Conservation (phyloP, 441 rosid genomes). For the Populus trichocarpa region DNA sequence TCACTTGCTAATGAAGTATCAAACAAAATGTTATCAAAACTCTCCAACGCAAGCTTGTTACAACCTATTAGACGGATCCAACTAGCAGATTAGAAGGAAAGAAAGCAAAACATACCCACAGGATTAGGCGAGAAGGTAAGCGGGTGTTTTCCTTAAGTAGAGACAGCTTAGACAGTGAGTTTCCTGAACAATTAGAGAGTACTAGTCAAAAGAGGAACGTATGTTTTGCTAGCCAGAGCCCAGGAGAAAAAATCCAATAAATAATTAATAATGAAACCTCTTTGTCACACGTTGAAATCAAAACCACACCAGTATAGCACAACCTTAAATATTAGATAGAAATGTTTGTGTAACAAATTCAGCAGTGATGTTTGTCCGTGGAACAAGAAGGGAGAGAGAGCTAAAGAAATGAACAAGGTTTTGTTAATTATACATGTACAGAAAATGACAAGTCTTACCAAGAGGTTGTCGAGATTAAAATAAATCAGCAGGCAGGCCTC, state of each 20-base stretch:
- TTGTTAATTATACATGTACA: background rate
- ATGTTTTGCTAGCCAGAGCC: background rate
- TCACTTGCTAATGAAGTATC: background rate
- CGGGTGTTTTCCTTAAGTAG: background rate
- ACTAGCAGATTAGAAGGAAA: background rate
- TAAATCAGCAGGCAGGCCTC: background rate
- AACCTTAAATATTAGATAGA: background rate
- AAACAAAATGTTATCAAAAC: background rate
- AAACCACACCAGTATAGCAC: background rate
- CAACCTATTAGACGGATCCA: background rate
- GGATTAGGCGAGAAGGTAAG: background rate
- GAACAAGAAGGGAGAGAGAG: background rate
- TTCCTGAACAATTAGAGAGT: background rate
- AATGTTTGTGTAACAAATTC: background rate
- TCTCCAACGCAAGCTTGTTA: background rate
- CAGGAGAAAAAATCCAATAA: background rate
- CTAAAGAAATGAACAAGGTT: background rate
- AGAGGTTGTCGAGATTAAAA: background rate
- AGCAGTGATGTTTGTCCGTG: background rate
- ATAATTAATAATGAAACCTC: background rate
- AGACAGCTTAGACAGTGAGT: background rate
- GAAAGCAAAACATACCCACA: background rate
- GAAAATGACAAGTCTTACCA: background rate
- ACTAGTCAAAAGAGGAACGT: background rate
- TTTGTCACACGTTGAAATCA: background rate